phyloP scores from a whole-genome alignment of 352 stramenopile genomes.

The Phytophthora syringae region DNA sequence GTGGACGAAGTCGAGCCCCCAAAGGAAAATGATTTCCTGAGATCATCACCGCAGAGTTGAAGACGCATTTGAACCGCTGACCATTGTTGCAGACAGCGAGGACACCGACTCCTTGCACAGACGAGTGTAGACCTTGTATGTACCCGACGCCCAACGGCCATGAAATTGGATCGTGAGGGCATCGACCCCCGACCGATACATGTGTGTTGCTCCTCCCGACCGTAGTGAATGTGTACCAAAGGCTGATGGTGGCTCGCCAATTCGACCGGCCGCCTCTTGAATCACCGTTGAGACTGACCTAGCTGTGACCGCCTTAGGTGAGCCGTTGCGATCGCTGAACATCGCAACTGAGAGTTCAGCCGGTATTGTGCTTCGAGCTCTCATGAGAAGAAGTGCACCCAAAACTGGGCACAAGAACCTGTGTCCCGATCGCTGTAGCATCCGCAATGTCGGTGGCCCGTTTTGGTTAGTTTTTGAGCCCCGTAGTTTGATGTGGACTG shows the following conservation, averaged over 20 bases:
- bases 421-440: conserved; percentile 6
- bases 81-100: neutral
- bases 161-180: conserved; percentile 21
- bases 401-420: conserved; percentile 3
- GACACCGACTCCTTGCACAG: conserved; percentile 10
- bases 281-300: neutral
- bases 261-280: neutral
- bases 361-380: neutral
- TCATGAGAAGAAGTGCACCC: conserved; percentile 6
- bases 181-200: conserved; percentile 11
- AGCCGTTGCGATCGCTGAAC: neutral
- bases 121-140: conserved; percentile 31
- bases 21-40: too few species aligned
- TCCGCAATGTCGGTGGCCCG: conserved; percentile 1
- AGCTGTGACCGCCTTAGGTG: neutral
- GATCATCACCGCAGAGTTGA: too few species aligned
- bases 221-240: conserved; percentile 18
- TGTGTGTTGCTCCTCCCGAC: conserved; percentile 13
- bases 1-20: too few species aligned
- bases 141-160: conserved; percentile 13
- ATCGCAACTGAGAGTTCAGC: neutral
- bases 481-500: neutral
- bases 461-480: conserved; percentile 16
- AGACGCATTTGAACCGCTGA: neutral
- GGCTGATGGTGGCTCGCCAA: neutral